phyloP scores from a whole-genome alignment of 257 asterid genomes.

The Solanum pinnatisectum region DNA sequence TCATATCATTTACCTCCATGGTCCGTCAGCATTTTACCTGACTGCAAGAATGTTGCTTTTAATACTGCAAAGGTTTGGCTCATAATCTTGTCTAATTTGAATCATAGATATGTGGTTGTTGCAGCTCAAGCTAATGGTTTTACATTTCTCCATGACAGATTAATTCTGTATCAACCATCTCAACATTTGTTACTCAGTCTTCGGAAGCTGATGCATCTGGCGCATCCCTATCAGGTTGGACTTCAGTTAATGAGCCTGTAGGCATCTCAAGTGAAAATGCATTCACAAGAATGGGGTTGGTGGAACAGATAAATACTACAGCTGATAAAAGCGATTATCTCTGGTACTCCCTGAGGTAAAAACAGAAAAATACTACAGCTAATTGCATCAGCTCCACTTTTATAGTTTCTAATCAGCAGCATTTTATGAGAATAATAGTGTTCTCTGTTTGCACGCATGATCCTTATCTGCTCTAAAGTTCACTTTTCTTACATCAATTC shows the following conservation, averaged over 20 bases:
- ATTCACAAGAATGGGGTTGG: constrained; percentile 39
- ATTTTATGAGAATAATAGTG: background rate
- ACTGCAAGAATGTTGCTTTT: constrained; percentile 66
- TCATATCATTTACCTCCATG: constrained; percentile 76
- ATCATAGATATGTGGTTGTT: background rate
- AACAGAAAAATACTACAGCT: background rate
- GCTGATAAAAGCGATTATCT: constrained; percentile 75
- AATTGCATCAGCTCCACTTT: background rate
- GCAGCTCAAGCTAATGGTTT: constrained; percentile 3
- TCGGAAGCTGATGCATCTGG: constrained; percentile 37
- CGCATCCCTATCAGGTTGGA: constrained; percentile 48
- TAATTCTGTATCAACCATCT: constrained; percentile 42
- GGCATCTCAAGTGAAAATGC: constrained; percentile 68
- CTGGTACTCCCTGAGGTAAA: constrained; percentile 80
- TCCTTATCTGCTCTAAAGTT: background rate
- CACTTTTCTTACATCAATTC: background rate
- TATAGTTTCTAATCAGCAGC: background rate
- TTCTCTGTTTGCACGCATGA: background rate
- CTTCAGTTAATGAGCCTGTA: constrained; percentile 71
- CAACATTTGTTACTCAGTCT: constrained; percentile 39
- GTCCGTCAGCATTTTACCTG: constrained; percentile 91
- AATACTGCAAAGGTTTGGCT: constrained; percentile 70
- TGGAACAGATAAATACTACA: constrained; percentile 82
- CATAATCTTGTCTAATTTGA: background rate
- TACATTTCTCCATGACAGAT: constrained; percentile 40